A percentile compares a stretch with the other conserved stretches of the same genome.
phyloP scores from a whole-genome alignment of 768 basidiomycete species.

The Lactarius deliciosus region DNA sequence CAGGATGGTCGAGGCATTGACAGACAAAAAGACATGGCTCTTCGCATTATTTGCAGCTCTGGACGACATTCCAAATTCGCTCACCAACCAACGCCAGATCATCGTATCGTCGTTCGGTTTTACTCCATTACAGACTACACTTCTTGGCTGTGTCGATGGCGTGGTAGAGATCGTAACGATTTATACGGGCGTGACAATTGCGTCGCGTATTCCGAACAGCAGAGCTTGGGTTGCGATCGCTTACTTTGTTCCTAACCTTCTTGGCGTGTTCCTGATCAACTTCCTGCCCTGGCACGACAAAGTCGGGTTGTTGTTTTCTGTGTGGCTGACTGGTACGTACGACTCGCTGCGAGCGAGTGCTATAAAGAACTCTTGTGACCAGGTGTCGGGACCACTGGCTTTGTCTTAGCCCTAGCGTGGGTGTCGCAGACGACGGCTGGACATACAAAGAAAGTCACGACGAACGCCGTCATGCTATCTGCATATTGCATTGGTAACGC shows the following conservation, averaged over 20 bases:
- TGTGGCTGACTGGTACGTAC: slow-evolving; percentile 52
- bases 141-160: slow-evolving; percentile 67
- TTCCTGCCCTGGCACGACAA: slow-evolving; percentile 64
- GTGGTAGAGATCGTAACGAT: slow-evolving; percentile 68
- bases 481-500: slow-evolving; percentile 70
- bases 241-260: slow-evolving; percentile 63
- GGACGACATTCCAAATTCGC: slow-evolving; percentile 63
- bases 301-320: slow-evolving; percentile 59
- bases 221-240: slow-evolving; percentile 62
- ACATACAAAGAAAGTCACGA: slow-evolving; percentile 69
- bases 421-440: slow-evolving; percentile 63
- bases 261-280: slow-evolving; percentile 63
- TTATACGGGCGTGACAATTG: slow-evolving; percentile 59
- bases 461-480: slow-evolving; percentile 70
- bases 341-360: background rate
- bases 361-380: slow-evolving; percentile 11
- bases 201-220: slow-evolving; percentile 54
- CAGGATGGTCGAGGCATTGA: slow-evolving; percentile 67
- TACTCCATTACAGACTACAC: slow-evolving; percentile 60
- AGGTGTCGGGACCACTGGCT: slow-evolving; percentile 57
- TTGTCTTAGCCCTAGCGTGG: slow-evolving; percentile 64
- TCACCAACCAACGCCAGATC: slow-evolving; percentile 63
- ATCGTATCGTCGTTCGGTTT: slow-evolving; percentile 70
- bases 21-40: slow-evolving; percentile 73
- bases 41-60: slow-evolving; percentile 67